A percentile compares a stretch with the other conserved stretches of the same genome.
Evolutionary conservation across 192 early-diverging fungal species (phyloP).

Genomic region (Lunasporangiospora selenospora): DNA sequence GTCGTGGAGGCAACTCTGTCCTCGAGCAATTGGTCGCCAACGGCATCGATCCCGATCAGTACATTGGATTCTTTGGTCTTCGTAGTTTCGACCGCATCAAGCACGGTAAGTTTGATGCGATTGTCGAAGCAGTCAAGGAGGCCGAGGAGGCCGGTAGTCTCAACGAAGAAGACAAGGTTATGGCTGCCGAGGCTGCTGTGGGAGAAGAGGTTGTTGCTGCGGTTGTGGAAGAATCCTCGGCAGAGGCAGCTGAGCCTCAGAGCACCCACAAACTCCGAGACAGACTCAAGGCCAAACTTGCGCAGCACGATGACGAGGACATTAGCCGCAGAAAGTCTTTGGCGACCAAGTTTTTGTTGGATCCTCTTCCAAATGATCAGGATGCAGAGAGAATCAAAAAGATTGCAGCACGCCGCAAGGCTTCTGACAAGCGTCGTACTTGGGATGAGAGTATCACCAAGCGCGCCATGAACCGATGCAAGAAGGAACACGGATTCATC

Average conservation of each 20-base stretch:
- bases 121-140: constrained; percentile 15
- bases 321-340: constrained; percentile 21
- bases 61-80: constrained; percentile 79
- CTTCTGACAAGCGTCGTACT: constrained; percentile 2
- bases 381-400: constrained; percentile 15
- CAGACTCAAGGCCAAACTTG: background rate
- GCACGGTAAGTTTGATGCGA: constrained; percentile 19
- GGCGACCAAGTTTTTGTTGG: constrained; percentile 28
- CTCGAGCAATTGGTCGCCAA: constrained; percentile 60
- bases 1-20: constrained; percentile 74
- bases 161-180: background rate
- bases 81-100: constrained; percentile 75
- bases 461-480: constrained; percentile 26
- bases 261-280: background rate
- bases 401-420: constrained; percentile 8
- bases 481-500: constrained; percentile 36
- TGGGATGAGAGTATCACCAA: constrained; percentile 50
- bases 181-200: background rate
- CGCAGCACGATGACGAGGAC: constrained; percentile 7
- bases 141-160: constrained; percentile 1
- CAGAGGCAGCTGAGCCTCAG: background rate
- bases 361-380: constrained; percentile 23
- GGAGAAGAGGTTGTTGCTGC: too few relatives aligned
- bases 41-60: constrained; percentile 66
- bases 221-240: background rate